These are phyloP conservation scores for Agastache rugosa DNA, from an alignment of 257 asterid genomes.

Conservation along the genomic window DNA sequence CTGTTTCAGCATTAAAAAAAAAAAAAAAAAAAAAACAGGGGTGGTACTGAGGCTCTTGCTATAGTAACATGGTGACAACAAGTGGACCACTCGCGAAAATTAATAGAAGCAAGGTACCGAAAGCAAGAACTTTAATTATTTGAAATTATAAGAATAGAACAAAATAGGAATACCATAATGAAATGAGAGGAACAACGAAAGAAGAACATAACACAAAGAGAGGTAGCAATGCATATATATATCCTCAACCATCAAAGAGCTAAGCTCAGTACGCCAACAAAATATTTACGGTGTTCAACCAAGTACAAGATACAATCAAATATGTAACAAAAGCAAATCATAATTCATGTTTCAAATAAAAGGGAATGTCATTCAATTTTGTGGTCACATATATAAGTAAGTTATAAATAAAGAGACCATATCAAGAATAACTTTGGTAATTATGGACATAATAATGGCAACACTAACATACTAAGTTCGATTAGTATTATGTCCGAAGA, in stretches of 20 bases:
- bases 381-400: not conserved
- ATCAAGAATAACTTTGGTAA: not conserved
- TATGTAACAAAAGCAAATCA: not conserved
- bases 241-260: not conserved
- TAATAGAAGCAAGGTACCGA: constrained; percentile 12
- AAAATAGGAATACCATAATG: not conserved
- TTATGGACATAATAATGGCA: constrained; percentile 10
- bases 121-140: not conserved
- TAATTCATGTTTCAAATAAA: not conserved
- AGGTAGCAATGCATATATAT: not conserved
- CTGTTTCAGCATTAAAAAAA: not conserved
- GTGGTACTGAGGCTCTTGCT: not conserved
- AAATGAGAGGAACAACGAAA: not conserved
- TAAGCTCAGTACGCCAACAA: not conserved
- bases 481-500: too few species aligned
- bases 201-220: not conserved
- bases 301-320: not conserved
- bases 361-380: not conserved
- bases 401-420: not conserved
- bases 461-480: constrained; percentile 13
- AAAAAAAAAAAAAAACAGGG: not conserved
- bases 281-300: not conserved
- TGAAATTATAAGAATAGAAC: not conserved
- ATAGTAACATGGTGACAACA: not conserved
- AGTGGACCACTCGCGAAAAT: not conserved